These are phyloP conservation scores for Verticillium nubilum DNA, from an alignment of 2,329 filamentous ascomycete genomes.

Conservation along the genomic window DNA sequence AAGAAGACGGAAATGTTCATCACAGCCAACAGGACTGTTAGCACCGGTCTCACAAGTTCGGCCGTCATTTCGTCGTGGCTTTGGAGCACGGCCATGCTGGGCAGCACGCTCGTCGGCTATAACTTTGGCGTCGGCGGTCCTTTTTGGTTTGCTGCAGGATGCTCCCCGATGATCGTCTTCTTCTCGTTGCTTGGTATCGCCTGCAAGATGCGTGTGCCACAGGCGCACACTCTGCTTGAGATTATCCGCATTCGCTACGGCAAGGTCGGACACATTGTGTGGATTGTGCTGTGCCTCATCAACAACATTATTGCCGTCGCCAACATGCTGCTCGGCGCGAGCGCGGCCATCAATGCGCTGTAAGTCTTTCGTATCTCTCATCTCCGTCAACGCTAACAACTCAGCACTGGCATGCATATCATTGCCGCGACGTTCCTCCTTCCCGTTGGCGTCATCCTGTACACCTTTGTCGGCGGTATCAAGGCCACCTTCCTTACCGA, in stretches of 20 bases:
- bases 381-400: neutral
- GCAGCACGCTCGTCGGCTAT: constrained; percentile 45
- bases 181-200: constrained; percentile 43
- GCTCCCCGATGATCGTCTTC: constrained; percentile 50
- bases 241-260: constrained; percentile 48
- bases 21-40: constrained; percentile 45
- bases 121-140: constrained; percentile 48
- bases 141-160: constrained; percentile 53
- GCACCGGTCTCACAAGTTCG: constrained; percentile 45
- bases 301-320: constrained; percentile 49
- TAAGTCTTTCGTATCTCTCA: constrained; percentile 12
- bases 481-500: constrained; percentile 40
- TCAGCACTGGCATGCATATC: constrained; percentile 41
- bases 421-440: constrained; percentile 42
- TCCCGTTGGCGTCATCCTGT: constrained; percentile 30
- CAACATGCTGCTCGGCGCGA: constrained; percentile 45
- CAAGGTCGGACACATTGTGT: constrained; percentile 40
- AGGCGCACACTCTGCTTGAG: constrained; percentile 49
- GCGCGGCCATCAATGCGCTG: constrained; percentile 26
- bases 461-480: constrained; percentile 33
- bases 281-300: constrained; percentile 44
- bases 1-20: constrained; percentile 51
- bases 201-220: constrained; percentile 45
- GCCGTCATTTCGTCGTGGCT: constrained; percentile 51
- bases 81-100: constrained; percentile 47